These are phyloP conservation scores for Phytophthora podocarpi DNA, from an alignment of 352 stramenopile species.

Conservation along the genomic window DNA sequence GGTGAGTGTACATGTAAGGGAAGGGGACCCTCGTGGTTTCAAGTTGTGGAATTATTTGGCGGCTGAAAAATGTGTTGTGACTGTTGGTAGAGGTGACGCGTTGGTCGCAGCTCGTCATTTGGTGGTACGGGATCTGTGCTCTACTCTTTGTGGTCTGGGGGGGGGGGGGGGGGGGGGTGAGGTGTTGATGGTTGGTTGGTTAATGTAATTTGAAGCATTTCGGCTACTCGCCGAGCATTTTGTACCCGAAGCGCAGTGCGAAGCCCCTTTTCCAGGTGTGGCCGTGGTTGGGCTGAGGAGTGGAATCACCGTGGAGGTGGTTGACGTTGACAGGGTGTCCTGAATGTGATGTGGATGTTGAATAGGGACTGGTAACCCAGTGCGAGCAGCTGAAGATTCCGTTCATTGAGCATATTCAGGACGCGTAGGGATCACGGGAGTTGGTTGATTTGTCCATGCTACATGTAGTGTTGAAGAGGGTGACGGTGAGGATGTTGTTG, in stretches of 20 bases:
- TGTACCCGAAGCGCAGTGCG: constrained; percentile 94
- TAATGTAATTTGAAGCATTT: constrained; percentile 85
- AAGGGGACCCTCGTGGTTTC: neutral
- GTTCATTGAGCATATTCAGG: constrained; percentile 61
- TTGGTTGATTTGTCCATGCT: constrained; percentile 5
- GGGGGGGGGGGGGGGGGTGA: too few species aligned
- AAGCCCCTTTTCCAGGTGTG: constrained; percentile 86
- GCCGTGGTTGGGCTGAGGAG: too few species aligned
- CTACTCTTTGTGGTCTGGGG: neutral
- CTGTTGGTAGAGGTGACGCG: constrained; percentile 90
- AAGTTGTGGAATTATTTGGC: neutral
- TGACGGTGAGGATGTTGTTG: neutral
- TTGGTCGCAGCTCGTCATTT: constrained; percentile 98
- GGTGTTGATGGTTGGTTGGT: neutral
- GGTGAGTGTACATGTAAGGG: constrained; percentile 50
- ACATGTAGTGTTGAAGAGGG: neutral
- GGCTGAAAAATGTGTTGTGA: neutral
- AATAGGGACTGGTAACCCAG: constrained; percentile 75
- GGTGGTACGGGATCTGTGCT: constrained; percentile 56
- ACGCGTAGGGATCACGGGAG: constrained; percentile 39
- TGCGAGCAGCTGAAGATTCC: constrained; percentile 79
- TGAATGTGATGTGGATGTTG: neutral
- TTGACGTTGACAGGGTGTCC: neutral
- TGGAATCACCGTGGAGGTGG: too few species aligned
- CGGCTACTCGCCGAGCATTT: constrained; percentile 92